A percentile compares a stretch with the other conserved stretches of the same genome.
Conservation (phyloP, 768 basidiomycete genomes). For the Lentinus tigrinus region DNA sequence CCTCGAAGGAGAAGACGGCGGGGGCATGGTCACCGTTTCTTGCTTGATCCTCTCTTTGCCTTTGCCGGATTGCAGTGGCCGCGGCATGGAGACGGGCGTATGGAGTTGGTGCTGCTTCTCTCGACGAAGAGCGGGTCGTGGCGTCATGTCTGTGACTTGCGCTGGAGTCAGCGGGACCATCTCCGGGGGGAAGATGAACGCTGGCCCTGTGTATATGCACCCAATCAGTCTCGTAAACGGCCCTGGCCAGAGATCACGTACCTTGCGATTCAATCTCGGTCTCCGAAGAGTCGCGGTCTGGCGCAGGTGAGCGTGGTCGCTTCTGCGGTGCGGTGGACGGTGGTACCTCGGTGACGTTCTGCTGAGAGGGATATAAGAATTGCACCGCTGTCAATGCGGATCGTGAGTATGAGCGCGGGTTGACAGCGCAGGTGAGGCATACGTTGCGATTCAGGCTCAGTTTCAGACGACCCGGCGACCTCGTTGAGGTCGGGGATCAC, state of each 20-base stretch:
- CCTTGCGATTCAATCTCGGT: constrained; percentile 22
- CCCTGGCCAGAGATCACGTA: background rate
- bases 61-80: background rate
- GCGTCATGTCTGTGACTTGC: background rate
- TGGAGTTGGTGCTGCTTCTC: background rate
- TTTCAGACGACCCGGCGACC: constrained; percentile 3
- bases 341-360: background rate
- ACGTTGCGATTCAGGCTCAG: constrained; percentile 14
- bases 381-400: background rate
- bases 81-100: constrained; percentile 4
- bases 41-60: background rate
- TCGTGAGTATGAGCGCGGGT: background rate
- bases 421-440: background rate
- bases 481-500: background rate
- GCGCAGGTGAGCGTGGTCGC: background rate
- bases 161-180: background rate
- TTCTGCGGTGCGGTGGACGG: constrained; percentile 2
- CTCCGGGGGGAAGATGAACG: constrained; percentile 11
- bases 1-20: background rate
- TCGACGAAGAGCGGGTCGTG: background rate
- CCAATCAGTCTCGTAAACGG: background rate
- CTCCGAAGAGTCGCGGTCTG: constrained; percentile 12
- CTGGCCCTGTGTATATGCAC: constrained; percentile 1
- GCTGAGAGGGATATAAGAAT: constrained; percentile 6
- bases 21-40: background rate